phyloP scores from a whole-genome alignment of 495 filamentous ascomycete genomes.

The Acidiella bohemica region DNA sequence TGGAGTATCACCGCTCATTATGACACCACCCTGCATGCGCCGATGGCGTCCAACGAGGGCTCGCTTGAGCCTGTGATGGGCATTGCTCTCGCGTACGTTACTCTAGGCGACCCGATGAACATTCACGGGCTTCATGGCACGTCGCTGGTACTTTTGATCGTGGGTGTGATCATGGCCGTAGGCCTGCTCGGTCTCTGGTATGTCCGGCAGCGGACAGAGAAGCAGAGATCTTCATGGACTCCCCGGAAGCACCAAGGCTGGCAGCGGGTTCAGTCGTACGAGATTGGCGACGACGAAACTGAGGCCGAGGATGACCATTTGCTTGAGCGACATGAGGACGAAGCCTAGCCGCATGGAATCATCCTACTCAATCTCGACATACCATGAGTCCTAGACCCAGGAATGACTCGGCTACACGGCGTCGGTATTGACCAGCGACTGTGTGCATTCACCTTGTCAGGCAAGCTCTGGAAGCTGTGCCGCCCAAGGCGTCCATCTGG shows the following conservation, averaged over 20 bases:
- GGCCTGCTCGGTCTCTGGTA: not conserved
- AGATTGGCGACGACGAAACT: not conserved
- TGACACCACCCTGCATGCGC: slow-evolving; percentile 5
- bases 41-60: slow-evolving; percentile 9
- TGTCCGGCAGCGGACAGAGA: not conserved
- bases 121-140: not conserved
- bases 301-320: not conserved
- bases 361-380: too few relatives aligned
- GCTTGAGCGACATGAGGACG: too few relatives aligned
- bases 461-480: too few relatives aligned
- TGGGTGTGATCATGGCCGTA: not conserved
- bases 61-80: slow-evolving; percentile 14
- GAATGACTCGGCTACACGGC: too few relatives aligned
- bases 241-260: not conserved
- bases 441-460: too few relatives aligned
- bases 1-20: slow-evolving; percentile 9
- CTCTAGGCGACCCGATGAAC: not conserved
- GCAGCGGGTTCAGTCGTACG: not conserved
- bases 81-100: slow-evolving; percentile 10
- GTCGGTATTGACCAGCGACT: too few relatives aligned
- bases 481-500: slow-evolving; percentile 12
- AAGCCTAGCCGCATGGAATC: too few relatives aligned
- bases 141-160: not conserved
- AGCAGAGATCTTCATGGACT: not conserved
- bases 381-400: too few relatives aligned